A percentile compares a stretch with the other conserved stretches of the same genome.
Conservation (phyloP, 2,329 filamentous ascomycete genomes). For the Trichoderma afroharzianum region DNA sequence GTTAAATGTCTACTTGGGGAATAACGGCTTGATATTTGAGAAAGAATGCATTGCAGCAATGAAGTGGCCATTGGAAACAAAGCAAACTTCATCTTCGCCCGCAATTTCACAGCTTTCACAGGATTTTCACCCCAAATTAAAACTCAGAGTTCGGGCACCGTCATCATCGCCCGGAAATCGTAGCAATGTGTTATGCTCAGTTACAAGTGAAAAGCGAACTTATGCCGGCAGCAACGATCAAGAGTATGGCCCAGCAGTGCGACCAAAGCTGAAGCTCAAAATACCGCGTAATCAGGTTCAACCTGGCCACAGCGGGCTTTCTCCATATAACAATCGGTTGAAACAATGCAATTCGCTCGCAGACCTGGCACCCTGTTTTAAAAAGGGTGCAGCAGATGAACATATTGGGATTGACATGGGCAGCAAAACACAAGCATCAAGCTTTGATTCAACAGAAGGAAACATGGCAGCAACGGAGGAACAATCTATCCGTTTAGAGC, state of each 20-base stretch:
- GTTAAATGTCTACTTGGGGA: neutral
- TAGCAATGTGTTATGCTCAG: neutral
- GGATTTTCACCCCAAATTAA: constrained; percentile 26
- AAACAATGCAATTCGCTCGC: constrained; percentile 34
- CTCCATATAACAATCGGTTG: constrained; percentile 24
- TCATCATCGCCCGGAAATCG: constrained; percentile 16
- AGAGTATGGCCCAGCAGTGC: constrained; percentile 21
- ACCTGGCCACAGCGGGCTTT: constrained; percentile 16
- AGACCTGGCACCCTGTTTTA: constrained; percentile 26
- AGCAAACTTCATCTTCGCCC: neutral
- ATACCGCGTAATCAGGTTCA: constrained; percentile 26
- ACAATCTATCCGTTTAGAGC: neutral
- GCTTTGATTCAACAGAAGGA: neutral
- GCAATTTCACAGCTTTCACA: neutral
- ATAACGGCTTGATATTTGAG: neutral
- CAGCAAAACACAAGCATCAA: neutral
- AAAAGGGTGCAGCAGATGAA: neutral
- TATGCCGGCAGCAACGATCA: neutral
- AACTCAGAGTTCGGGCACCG: constrained; percentile 26
- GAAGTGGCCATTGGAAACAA: neutral
- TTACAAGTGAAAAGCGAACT: neutral
- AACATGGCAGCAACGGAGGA: constrained; percentile 11
- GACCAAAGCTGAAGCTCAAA: constrained; percentile 33
- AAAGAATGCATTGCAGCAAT: neutral
- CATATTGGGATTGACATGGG: neutral